phyloP scores from a whole-genome alignment of 768 basidiomycete genomes.

The Imleria badia region DNA sequence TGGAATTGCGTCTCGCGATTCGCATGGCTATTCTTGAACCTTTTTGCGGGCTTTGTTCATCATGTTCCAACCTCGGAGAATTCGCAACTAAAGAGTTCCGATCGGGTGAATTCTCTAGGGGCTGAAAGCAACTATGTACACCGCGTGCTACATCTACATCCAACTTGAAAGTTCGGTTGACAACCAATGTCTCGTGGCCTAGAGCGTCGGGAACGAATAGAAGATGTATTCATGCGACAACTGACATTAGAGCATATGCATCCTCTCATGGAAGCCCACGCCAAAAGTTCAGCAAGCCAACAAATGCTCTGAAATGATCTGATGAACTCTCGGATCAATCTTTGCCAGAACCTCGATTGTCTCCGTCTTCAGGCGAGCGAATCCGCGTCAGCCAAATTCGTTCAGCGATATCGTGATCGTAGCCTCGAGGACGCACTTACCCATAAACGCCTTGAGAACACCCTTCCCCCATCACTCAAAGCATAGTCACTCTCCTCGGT shows the following conservation, averaged over 20 bases:
- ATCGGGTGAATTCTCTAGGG: too few relatives aligned
- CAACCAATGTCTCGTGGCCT: too few relatives aligned
- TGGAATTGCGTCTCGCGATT: too few relatives aligned
- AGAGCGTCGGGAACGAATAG: too few relatives aligned
- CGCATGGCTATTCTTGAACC: too few relatives aligned
- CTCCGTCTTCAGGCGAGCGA: conserved; percentile 20
- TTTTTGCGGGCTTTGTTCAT: too few relatives aligned
- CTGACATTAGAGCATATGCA: neutral
- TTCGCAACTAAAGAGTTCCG: too few relatives aligned
- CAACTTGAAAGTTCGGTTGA: too few relatives aligned
- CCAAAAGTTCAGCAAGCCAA: conserved; percentile 7
- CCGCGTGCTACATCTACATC: too few relatives aligned
- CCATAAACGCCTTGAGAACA: conserved; percentile 33
- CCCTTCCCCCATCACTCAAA: conserved; percentile 30
- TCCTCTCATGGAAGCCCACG: neutral
- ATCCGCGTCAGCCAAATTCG: neutral
- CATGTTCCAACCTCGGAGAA: too few relatives aligned
- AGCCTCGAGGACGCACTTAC: conserved; percentile 18
- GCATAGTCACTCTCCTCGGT: conserved; percentile 34
- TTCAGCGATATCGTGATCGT: neutral
- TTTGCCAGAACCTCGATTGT: conserved; percentile 27
- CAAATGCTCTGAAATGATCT: conserved; percentile 26
- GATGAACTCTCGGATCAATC: conserved; percentile 29
- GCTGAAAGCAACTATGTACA: too few relatives aligned
- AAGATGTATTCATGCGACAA: too few relatives aligned